These are phyloP conservation scores for Rhizopogon sp. DNA, from an alignment of 768 basidiomycete genomes.

Conservation along the genomic window DNA sequence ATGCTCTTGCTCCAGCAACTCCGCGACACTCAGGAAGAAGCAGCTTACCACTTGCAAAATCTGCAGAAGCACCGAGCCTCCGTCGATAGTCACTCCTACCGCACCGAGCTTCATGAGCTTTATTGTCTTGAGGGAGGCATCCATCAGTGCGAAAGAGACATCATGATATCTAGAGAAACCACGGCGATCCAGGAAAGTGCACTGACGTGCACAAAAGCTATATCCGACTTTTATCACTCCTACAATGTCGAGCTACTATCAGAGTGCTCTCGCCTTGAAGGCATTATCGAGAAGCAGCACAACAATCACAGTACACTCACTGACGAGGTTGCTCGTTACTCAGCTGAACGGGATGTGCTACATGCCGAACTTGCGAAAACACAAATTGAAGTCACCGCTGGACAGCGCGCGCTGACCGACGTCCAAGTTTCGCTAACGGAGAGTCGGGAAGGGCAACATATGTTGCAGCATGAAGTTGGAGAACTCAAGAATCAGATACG, in stretches of 20 bases:
- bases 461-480: constrained; percentile 22
- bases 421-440: constrained; percentile 16
- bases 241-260: constrained; percentile 29
- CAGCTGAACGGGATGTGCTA: constrained; percentile 38
- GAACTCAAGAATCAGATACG: constrained; percentile 22
- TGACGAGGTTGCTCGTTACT: constrained; percentile 35
- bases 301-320: constrained; percentile 14
- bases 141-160: constrained; percentile 9
- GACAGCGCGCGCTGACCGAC: constrained; percentile 14
- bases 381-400: constrained; percentile 30
- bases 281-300: constrained; percentile 10
- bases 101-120: constrained; percentile 1
- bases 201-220: constrained; percentile 14
- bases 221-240: constrained; percentile 33
- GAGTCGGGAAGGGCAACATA: constrained; percentile 14
- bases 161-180: constrained; percentile 13
- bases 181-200: constrained; percentile 6
- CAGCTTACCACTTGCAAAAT: constrained; percentile 7
- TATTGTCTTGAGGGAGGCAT: constrained; percentile 14
- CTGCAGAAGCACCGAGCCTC: constrained; percentile 5
- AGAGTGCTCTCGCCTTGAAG: constrained; percentile 8
- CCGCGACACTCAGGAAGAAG: constrained; percentile 14
- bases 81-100: background rate
- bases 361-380: constrained; percentile 35
- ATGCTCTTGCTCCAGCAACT: constrained; percentile 29